Evolutionary conservation across 116 monocot genomes (phyloP), one percentile per base, ranked within the genome.

Genomic region (Trichopus zeylanicus): DNA sequence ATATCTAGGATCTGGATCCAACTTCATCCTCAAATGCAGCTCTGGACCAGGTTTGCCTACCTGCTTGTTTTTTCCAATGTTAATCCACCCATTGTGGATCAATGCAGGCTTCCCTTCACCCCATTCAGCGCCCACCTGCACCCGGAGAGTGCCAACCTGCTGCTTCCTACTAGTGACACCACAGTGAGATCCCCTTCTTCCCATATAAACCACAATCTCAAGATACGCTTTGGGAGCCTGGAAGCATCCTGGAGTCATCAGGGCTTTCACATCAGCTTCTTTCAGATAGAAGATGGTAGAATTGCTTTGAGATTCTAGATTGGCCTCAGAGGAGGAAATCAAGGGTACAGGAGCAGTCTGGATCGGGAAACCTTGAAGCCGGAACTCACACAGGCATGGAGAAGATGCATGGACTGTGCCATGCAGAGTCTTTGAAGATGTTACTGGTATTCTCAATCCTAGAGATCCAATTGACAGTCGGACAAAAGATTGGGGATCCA

Each of bases 401-500:
- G 70, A 56, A 34, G 72, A 48, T 52, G 57, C 48, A 64, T 29
- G 48, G 5, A 29, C 26, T 11, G 30, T 26, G 7, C 35, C 64
- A 31, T 34, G 59, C 11, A 34, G 2, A 18, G 56, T 15, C 34
- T 77, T 75, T 48, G 75, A 60, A 37, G 65, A 26, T 56, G 61
- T 8, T 28, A 56, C 63, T 25, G 79, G 80, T 20, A 75, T 66
- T 70, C 80, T 70, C 21, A 93, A 72, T 5, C 80, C 89, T 47
- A 93, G 83, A 23, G 85, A 80, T 48, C 89, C 93, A 59, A 93
- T 71, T 28, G 93, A 82, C 23, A 93, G 57, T 61, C 79, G 72
- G 61, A 88, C 49, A 62, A 88, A 93, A 51, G 67, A 66, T 53
- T 93, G 82, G 31, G 93, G 93, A 75, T 93, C 89, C 93, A 93